Evolutionary conservation across 495 filamentous ascomycete genomes (phyloP).

Genomic region (Bombardia bombarda): DNA sequence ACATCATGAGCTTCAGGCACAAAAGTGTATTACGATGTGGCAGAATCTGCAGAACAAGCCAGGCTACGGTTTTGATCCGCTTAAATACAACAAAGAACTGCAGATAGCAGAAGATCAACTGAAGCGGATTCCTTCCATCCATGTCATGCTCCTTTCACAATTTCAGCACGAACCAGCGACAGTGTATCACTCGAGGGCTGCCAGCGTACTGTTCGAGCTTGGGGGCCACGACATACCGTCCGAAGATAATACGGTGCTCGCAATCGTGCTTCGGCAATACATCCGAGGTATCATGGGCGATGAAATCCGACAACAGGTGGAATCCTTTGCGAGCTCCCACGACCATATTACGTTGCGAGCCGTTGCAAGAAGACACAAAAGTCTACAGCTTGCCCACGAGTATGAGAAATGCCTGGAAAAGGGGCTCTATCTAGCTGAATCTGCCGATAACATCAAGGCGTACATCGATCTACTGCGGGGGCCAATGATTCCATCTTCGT

Average conservation of each 20-base stretch:
- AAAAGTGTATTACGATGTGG: slow-evolving; percentile 31
- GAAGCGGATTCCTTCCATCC: slow-evolving; percentile 37
- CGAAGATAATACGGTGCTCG: slow-evolving; percentile 8
- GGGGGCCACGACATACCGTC: slow-evolving; percentile 11
- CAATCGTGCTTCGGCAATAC: slow-evolving; percentile 29
- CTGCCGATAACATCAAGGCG: slow-evolving; percentile 21
- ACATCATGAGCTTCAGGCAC: slow-evolving; percentile 25
- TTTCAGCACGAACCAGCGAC: slow-evolving; percentile 34
- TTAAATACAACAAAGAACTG: slow-evolving; percentile 40
- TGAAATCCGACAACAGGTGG: slow-evolving; percentile 27
- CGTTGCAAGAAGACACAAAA: slow-evolving; percentile 35
- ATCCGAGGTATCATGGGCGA: slow-evolving; percentile 34
- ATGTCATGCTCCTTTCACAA: slow-evolving; percentile 39
- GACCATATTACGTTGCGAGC: slow-evolving; percentile 16
- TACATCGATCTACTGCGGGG: slow-evolving; percentile 31
- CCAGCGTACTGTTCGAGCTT: slow-evolving; percentile 28
- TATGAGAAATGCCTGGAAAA: slow-evolving; percentile 39
- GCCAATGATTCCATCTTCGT: slow-evolving; percentile 4
- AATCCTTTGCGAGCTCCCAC: slow-evolving; percentile 20
- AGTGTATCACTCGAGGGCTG: slow-evolving; percentile 34
- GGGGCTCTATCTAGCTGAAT: slow-evolving; percentile 25
- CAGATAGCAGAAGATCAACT: slow-evolving; percentile 32
- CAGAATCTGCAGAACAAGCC: slow-evolving; percentile 24
- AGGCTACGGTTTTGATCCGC: slow-evolving; percentile 27
- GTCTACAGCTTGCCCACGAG: slow-evolving; percentile 38